Base-by-base conservation (phyloP, 371 early-diverging fungal genomes). In the Mortierella sp. region DNA sequence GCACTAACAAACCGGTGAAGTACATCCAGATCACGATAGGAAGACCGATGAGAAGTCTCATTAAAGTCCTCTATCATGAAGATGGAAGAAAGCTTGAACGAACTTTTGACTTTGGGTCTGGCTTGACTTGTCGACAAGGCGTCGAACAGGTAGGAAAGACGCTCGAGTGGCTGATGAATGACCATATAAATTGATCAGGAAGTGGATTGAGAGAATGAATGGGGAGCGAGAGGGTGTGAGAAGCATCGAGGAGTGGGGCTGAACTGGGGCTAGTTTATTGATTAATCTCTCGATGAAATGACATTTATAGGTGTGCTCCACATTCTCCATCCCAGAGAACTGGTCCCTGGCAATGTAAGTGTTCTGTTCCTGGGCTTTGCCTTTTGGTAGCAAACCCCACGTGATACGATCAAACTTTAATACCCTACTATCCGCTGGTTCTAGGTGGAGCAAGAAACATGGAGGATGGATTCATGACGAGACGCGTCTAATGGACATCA, bases 391-490 rank as follows among this genome's bases (percentile, higher is more conserved):
- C n/a, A 2, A n/a, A 14, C 16, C 50, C 4, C n/a, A 14, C 14
- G 50, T 16, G n/a, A n/a, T 5, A 50, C 50, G 21, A 50, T n/a
- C 11, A 53, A 19, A 12, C 23, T 3, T 53, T 19, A 12, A 12
- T 53, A 3, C 9, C 23, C 4, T 19, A 9, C 26, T 12, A 9
- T 11, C n/a, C n/a, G n/a, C n/a, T n/a, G n/a, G n/a, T n/a, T 64
- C 14, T 18, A 79, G 79, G 70, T 72, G 66, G 56, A 79, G 79
- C 48, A 68, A 47, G 43, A 79, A 79, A 23, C 79, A 79, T 23
- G 73, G 72, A 3, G 79, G 79, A 18, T 79, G 79, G 79, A 72
- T 72, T 19, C 79, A 79, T 19, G 79, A 79, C 21, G 64, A 69
- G 21, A 79, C 73, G 15, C 68, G 62, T 1, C 47, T 79, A 4